Evolutionary conservation across 139 green algal species (phyloP).

Genomic region (Volvox africanus): DNA sequence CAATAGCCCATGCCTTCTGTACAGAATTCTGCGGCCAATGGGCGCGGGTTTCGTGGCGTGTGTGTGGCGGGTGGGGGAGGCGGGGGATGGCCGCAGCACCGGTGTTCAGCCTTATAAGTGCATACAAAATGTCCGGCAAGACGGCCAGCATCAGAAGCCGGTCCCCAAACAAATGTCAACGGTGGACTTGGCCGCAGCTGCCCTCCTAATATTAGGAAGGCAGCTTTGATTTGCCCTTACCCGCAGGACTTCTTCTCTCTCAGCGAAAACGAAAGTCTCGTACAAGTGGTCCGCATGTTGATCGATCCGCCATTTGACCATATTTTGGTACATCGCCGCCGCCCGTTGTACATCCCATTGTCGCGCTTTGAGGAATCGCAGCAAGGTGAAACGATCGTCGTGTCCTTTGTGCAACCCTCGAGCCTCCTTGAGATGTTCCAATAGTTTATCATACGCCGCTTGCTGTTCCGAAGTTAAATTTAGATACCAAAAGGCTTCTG

Average conservation of each 20-base stretch:
- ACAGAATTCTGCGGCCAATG: no score
- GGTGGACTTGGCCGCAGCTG: no score
- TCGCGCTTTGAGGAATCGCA: conserved; percentile 55
- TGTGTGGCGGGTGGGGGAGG: no score
- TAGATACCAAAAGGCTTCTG: conserved; percentile 54
- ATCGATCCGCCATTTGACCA: conserved; percentile 54
- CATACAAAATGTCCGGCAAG: no score
- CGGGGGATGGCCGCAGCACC: no score
- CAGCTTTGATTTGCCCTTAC: conserved; percentile 18
- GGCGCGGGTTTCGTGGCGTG: no score
- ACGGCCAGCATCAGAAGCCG: no score
- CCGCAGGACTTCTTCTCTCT: conserved; percentile 8
- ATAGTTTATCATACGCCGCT: conserved; percentile 28
- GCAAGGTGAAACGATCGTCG: conserved; percentile 52
- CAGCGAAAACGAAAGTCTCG: conserved; percentile 6
- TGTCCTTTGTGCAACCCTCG: conserved; percentile 8
- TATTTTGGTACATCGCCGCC: conserved; percentile 49
- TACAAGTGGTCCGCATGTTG: conserved; percentile 9
- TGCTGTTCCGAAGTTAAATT: conserved; percentile 47
- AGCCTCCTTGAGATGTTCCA: not conserved
- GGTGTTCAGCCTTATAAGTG: no score
- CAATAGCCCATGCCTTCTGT: no score
- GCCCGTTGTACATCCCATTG: conserved; percentile 44
- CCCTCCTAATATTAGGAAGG: no score
- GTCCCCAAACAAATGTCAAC: no score